Base-by-base conservation (phyloP, 768 basidiomycete genomes). In the Mycena filopes region DNA sequence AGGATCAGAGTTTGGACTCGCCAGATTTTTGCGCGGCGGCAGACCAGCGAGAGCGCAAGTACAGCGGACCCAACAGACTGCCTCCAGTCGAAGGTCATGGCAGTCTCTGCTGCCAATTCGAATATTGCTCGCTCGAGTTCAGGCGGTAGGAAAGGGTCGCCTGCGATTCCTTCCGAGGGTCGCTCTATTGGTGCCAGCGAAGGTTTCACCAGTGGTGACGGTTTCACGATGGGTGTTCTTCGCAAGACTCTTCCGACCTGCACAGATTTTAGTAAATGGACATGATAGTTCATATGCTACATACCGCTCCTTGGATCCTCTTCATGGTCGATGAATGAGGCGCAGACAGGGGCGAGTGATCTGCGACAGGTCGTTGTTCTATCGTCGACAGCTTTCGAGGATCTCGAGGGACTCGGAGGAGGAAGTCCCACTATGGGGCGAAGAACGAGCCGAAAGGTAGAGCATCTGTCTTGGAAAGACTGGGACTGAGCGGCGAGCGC, bases 81-180 rank as follows among this genome's bases (percentile, higher is more conserved):
- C 9, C 21, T 42, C 33, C 56, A 60, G 40, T 53, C n/a, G 6
- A 20, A 29, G 13, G 8, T 4, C 16, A n/a, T 15, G 42, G 54
- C 60, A 3, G 18, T 53, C 25, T 42, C 50, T 9, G 50, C 63
- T 23, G 28, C 63, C 11, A 65, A 42, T 50, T 65, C 57, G 21
- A 65, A 65, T 4, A 65, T 65, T 25, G 53, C 33, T 6, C 63
- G 63, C 45, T 65, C 63, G 23, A 65, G 33, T 36, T 65, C 63
- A 3, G 63, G 63, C 16, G 63, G 63, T 33, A 65, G 21, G 13
- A 46, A 36, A 10, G 63, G 63, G 16, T 59, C 63, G 49, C 63
- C 63, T 9, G 50, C 40, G 20, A 64, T 45, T n/a, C 12, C 25
- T 8, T 50, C 29, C 7, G 42, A 12, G 4, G 41, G 38, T 10